phyloP scores from a whole-genome alignment of 2,329 filamentous ascomycete genomes.

The Aschersonia sp. region DNA sequence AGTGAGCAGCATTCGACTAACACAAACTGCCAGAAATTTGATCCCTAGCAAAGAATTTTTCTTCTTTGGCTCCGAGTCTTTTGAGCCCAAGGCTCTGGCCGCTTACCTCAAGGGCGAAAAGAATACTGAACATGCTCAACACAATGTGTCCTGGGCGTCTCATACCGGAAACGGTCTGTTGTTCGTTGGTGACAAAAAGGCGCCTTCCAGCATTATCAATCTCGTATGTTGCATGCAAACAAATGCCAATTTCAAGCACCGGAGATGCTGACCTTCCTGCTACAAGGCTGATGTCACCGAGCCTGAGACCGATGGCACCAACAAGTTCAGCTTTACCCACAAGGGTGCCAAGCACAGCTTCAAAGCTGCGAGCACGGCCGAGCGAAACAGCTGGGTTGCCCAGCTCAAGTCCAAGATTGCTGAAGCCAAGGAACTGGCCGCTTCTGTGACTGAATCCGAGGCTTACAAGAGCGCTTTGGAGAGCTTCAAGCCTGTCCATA shows the following conservation, averaged over 20 bases:
- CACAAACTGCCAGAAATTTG: constrained; percentile 49
- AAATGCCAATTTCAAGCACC: neutral
- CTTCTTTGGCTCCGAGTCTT: constrained; percentile 62
- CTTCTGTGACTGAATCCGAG: constrained; percentile 62
- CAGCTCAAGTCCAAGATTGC: constrained; percentile 70
- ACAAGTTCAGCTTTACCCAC: constrained; percentile 76
- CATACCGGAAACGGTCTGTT: constrained; percentile 93
- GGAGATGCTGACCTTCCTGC: constrained; percentile 1
- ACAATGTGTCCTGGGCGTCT: constrained; percentile 75
- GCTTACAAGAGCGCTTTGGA: constrained; percentile 79
- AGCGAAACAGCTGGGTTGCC: constrained; percentile 86
- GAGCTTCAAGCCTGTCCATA: constrained; percentile 36
- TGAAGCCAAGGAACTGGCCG: constrained; percentile 71
- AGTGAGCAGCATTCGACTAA: constrained; percentile 6
- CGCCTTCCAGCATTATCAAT: constrained; percentile 70
- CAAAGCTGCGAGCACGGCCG: constrained; percentile 59
- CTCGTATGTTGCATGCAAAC: constrained; percentile 42
- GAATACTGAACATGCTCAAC: constrained; percentile 57
- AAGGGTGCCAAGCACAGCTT: constrained; percentile 88
- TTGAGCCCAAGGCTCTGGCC: constrained; percentile 60
- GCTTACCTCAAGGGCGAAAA: constrained; percentile 83
- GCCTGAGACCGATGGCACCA: constrained; percentile 57
- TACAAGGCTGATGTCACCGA: constrained; percentile 47
- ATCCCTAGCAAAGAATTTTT: constrained; percentile 90
- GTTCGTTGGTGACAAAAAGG: constrained; percentile 78